phyloP scores from a whole-genome alignment of 1,284 basidiomycete species.

The Heterobasidion parviporum region DNA sequence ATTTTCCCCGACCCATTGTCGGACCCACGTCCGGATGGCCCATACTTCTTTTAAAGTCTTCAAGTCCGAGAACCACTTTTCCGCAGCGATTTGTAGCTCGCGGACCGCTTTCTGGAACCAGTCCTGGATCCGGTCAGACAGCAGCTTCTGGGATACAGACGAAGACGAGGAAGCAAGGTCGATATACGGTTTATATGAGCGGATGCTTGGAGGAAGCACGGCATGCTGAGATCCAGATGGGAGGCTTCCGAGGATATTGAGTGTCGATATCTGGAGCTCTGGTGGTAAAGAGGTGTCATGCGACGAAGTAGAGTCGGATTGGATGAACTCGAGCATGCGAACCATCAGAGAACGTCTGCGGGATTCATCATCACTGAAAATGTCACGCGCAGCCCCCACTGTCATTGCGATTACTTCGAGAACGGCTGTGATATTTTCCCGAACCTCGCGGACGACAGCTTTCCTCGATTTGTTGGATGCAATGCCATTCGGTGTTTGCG shows the following conservation, averaged over 20 bases:
- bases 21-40: slow-evolving; percentile 45
- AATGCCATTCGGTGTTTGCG: slow-evolving; percentile 14
- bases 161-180: slow-evolving; percentile 52
- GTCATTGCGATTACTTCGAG: slow-evolving; percentile 52
- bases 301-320: slow-evolving; percentile 31
- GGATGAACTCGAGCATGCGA: slow-evolving; percentile 48
- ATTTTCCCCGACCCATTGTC: slow-evolving; percentile 33
- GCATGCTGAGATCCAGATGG: slow-evolving; percentile 69
- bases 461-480: slow-evolving; percentile 19
- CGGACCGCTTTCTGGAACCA: slow-evolving; percentile 55
- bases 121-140: slow-evolving; percentile 38
- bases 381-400: slow-evolving; percentile 38
- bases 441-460: slow-evolving; percentile 36
- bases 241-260: slow-evolving; percentile 48
- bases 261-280: slow-evolving; percentile 56
- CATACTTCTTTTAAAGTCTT: slow-evolving; percentile 56
- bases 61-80: slow-evolving; percentile 51
- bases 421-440: slow-evolving; percentile 38
- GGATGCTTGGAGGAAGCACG: slow-evolving; percentile 53
- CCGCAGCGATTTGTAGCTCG: slow-evolving; percentile 34
- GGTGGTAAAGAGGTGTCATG: slow-evolving; percentile 29
- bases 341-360: slow-evolving; percentile 40
- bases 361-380: slow-evolving; percentile 34
- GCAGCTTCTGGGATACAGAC: slow-evolving; percentile 31
- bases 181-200: slow-evolving; percentile 66